These are phyloP conservation scores for Sporobolomyces phaffii DNA, from an alignment of 768 basidiomycete genomes.

Conservation along the genomic window DNA sequence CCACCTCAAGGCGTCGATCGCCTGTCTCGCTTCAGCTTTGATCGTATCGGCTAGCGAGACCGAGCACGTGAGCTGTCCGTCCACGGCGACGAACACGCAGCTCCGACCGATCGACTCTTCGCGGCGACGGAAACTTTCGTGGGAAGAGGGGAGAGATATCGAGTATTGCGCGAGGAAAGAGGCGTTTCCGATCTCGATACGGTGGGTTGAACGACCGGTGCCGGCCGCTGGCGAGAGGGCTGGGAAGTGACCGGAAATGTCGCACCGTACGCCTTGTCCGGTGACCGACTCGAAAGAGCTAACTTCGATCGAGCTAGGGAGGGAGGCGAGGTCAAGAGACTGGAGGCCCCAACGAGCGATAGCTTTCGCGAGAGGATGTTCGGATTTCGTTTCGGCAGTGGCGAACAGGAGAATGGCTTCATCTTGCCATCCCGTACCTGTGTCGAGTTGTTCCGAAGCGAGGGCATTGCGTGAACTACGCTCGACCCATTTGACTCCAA, in stretches of 20 bases:
- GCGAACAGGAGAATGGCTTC: slow-evolving; percentile 70
- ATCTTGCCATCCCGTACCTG: slow-evolving; percentile 22
- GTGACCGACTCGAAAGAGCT: slow-evolving; percentile 78
- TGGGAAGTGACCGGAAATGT: slow-evolving; percentile 48
- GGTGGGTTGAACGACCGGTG: slow-evolving; percentile 46
- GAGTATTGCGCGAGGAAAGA: slow-evolving; percentile 55
- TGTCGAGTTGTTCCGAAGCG: slow-evolving; percentile 3
- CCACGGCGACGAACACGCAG: slow-evolving; percentile 75
- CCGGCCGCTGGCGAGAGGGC: slow-evolving; percentile 24
- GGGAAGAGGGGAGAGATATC: slow-evolving; percentile 54
- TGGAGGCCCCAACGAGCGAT: slow-evolving; percentile 76
- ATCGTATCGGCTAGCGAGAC: slow-evolving; percentile 81
- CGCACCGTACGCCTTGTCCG: slow-evolving; percentile 77
- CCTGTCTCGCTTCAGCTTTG: slow-evolving; percentile 74
- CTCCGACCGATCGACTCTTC: slow-evolving; percentile 72
- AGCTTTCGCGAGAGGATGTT: slow-evolving; percentile 93
- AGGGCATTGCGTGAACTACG: slow-evolving; percentile 4
- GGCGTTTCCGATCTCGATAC: slow-evolving; percentile 67
- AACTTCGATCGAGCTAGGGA: slow-evolving; percentile 56
- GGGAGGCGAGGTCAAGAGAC: slow-evolving; percentile 50
- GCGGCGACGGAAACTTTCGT: slow-evolving; percentile 61
- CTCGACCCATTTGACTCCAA: slow-evolving; percentile 64
- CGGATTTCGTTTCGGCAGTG: slow-evolving; percentile 81
- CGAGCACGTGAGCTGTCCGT: slow-evolving; percentile 62
- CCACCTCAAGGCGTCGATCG: slow-evolving; percentile 67